Evolutionary conservation across 352 stramenopile genomes (phyloP).

Genomic region (Phytopythium sindhum): DNA sequence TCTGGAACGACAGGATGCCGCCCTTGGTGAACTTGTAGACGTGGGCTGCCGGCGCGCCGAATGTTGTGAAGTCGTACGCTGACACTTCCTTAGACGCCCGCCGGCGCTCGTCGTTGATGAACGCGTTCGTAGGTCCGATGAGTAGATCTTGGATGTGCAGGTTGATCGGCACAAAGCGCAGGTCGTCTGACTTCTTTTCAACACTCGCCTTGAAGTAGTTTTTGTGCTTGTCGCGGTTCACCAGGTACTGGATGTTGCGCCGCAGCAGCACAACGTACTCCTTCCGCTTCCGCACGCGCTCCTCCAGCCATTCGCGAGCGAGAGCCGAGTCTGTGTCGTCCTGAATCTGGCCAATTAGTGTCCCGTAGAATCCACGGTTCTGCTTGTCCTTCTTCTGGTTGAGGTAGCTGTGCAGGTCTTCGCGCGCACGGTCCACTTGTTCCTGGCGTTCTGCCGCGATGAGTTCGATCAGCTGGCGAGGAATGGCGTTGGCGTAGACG

Average conservation of each 20-base stretch:
- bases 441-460: conserved; percentile 76
- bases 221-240: conserved; percentile 87
- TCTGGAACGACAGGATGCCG: conserved; percentile 77
- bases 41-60: conserved; percentile 77
- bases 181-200: conserved; percentile 77
- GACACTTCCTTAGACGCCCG: conserved; percentile 78
- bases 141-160: conserved; percentile 85
- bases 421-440: conserved; percentile 70
- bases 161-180: conserved; percentile 87
- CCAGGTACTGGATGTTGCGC: conserved; percentile 83
- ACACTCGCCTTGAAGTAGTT: conserved; percentile 88
- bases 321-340: conserved; percentile 77
- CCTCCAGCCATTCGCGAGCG: conserved; percentile 78
- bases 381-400: conserved; percentile 86
- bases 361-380: conserved; percentile 81
- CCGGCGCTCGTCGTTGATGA: conserved; percentile 81
- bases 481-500: conserved; percentile 73
- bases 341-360: conserved; percentile 85
- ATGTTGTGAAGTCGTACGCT: conserved; percentile 82
- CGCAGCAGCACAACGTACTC: conserved; percentile 80
- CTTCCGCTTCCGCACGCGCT: conserved; percentile 68
- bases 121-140: conserved; percentile 77
- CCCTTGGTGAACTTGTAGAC: conserved; percentile 88
- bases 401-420: conserved; percentile 78
- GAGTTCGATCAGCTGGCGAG: conserved; percentile 76